phyloP scores from a whole-genome alignment of 805 yeast genomes.

The Vanderwaltozyma verrucispora region DNA sequence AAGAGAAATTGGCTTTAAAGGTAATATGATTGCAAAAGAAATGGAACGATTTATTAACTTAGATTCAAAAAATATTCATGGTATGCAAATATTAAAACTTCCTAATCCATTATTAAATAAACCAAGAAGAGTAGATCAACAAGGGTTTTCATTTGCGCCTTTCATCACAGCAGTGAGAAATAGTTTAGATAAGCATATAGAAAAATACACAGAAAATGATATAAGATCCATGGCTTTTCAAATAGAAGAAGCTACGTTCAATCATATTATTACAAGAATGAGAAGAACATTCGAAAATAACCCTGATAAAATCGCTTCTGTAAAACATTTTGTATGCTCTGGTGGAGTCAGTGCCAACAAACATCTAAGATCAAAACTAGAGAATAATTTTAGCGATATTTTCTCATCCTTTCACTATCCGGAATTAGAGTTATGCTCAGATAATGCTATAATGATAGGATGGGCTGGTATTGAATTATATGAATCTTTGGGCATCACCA shows the following conservation, averaged over 20 bases:
- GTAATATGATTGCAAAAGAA: conserved; percentile 81
- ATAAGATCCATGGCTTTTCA: conserved; percentile 43
- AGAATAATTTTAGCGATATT: conserved; percentile 25
- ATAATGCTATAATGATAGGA: conserved; percentile 95
- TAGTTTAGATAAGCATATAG: conserved; percentile 14
- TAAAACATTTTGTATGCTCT: conserved; percentile 60
- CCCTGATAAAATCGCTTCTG: conserved; percentile 31
- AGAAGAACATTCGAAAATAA: conserved; percentile 35
- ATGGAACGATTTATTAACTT: conserved; percentile 45
- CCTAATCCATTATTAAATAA: conserved; percentile 47
- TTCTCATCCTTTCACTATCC: conserved; percentile 52
- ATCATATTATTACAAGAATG: conserved; percentile 61
- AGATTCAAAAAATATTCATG: background rate
- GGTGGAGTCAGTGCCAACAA: conserved; percentile 91
- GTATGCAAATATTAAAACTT: conserved; percentile 10
- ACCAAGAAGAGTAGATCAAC: conserved; percentile 34
- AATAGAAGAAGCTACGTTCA: conserved; percentile 56
- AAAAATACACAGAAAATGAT: conserved; percentile 10
- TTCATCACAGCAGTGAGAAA: conserved; percentile 49
- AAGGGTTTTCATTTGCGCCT: conserved; percentile 69
- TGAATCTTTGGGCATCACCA: conserved; percentile 36
- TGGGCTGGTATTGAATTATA: conserved; percentile 90
- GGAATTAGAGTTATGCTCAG: conserved; percentile 67
- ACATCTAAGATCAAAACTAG: conserved; percentile 40
- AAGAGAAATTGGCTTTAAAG: conserved; percentile 65